These are phyloP conservation scores for Taxawa tesnikishii DNA, from an alignment of 2,329 filamentous ascomycete genomes.

Conservation along the genomic window DNA sequence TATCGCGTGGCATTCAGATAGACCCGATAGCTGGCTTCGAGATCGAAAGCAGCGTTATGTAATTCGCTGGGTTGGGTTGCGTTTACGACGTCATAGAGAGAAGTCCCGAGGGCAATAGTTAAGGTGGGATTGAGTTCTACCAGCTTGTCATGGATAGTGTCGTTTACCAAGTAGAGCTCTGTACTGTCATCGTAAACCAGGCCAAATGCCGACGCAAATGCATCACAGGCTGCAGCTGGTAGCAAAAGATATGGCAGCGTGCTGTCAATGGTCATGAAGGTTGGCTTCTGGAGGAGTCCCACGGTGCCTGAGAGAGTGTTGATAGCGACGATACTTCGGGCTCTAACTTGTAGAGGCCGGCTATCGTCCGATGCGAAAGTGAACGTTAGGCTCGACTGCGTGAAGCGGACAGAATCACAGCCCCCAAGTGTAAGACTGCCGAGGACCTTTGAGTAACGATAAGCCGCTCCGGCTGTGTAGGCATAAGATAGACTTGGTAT, in stretches of 20 bases:
- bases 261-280: conserved; percentile 21
- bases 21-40: conserved; percentile 13
- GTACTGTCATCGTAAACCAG: conserved; percentile 53
- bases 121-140: conserved; percentile 37
- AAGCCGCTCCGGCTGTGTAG: conserved; percentile 27
- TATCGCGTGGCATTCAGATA: conserved; percentile 17
- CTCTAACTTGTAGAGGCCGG: conserved; percentile 11
- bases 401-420: conserved; percentile 22
- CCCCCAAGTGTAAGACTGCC: conserved; percentile 26
- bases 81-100: conserved; percentile 2
- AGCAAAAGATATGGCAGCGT: conserved; percentile 37
- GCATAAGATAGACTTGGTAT: conserved; percentile 26
- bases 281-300: conserved; percentile 16
- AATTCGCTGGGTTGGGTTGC: conserved; percentile 17
- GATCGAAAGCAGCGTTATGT: conserved; percentile 27
- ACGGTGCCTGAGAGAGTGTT: conserved; percentile 12
- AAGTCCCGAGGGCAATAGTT: conserved; percentile 37
- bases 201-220: conserved; percentile 52
- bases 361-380: conserved; percentile 13
- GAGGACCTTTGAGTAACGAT: conserved; percentile 12
- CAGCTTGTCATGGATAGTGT: conserved; percentile 42
- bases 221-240: conserved; percentile 43
- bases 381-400: conserved; percentile 15
- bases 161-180: conserved; percentile 51
- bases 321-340: conserved; percentile 13